Percentiles rank a stretch among this genome's conserved stretches.
These are phyloP conservation scores for Apophysomyces ossiformis DNA, from an alignment of 371 early-diverging fungal species.

Conservation along the genomic window DNA sequence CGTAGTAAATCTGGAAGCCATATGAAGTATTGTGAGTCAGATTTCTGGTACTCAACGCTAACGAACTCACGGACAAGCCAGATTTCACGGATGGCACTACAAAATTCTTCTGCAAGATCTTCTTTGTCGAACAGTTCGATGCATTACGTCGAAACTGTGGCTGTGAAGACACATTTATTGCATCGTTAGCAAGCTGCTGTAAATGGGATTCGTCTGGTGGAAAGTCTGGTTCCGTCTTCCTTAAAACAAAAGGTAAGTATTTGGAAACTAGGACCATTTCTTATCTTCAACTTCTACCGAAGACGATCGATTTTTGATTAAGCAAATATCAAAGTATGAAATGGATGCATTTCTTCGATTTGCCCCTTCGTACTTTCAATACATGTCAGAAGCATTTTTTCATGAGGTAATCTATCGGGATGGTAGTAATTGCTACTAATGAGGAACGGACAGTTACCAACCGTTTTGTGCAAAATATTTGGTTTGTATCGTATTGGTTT, in stretches of 20 bases:
- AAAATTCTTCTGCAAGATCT: slow-evolving; percentile 84
- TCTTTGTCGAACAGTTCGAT: slow-evolving; percentile 93
- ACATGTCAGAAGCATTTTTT: slow-evolving; percentile 84
- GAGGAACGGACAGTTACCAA: slow-evolving; percentile 62
- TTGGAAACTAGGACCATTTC: neutral
- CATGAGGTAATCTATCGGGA: slow-evolving; percentile 59
- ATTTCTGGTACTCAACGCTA: neutral
- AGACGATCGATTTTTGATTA: slow-evolving; percentile 92
- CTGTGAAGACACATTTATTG: slow-evolving; percentile 82
- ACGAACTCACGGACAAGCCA: neutral
- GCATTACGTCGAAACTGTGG: slow-evolving; percentile 83
- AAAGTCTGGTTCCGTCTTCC: slow-evolving; percentile 87
- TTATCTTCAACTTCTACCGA: slow-evolving; percentile 4
- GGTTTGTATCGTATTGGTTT: slow-evolving; percentile 89
- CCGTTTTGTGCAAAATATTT: slow-evolving; percentile 91
- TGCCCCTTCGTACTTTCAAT: slow-evolving; percentile 91
- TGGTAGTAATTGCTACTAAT: slow-evolving; percentile 2
- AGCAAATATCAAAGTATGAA: slow-evolving; percentile 87
- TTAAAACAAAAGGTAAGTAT: slow-evolving; percentile 73
- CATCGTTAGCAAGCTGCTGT: slow-evolving; percentile 84
- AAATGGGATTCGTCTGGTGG: slow-evolving; percentile 88
- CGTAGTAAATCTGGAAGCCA: slow-evolving; percentile 67
- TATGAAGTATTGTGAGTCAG: slow-evolving; percentile 60
- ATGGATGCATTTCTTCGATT: slow-evolving; percentile 89
- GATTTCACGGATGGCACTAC: slow-evolving; percentile 79